phyloP scores from a whole-genome alignment of 2,329 filamentous ascomycete species.

The Phyllosticta paracitricarpa region DNA sequence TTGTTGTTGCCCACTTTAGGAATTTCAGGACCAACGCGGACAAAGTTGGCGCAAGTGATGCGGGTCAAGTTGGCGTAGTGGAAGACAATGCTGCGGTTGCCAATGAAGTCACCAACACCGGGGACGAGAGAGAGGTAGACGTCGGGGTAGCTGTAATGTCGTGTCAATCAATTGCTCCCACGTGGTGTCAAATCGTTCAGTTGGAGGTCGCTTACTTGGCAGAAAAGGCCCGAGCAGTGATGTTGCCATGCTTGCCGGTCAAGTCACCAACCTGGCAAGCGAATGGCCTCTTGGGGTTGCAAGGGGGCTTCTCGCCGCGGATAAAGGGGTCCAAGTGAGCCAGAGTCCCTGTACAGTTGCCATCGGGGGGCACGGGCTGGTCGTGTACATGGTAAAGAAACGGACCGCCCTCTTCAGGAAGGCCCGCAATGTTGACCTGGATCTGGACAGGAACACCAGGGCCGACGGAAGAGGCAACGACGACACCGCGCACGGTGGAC shows the following conservation, averaged over 20 bases:
- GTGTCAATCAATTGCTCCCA: not conserved
- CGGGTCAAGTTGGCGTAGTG: conserved; percentile 44
- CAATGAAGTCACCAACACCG: conserved; percentile 38
- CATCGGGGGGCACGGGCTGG: conserved; percentile 29
- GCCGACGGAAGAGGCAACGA: conserved; percentile 22
- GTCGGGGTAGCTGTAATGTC: conserved; percentile 35
- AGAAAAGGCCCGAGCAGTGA: conserved; percentile 22
- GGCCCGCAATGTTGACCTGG: conserved; percentile 29
- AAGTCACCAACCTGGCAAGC: conserved; percentile 37
- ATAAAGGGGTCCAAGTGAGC: conserved; percentile 35
- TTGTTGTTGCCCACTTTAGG: not conserved
- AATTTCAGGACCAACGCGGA: not conserved
- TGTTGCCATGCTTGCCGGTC: conserved; percentile 35
- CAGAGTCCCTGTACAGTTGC: conserved; percentile 34
- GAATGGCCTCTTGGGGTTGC: conserved; percentile 26
- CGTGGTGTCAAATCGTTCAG: not conserved
- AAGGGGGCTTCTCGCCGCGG: conserved; percentile 28
- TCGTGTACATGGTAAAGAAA: conserved; percentile 40
- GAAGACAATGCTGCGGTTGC: conserved; percentile 45
- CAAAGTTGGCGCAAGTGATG: conserved; percentile 49
- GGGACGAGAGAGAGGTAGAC: conserved; percentile 38
- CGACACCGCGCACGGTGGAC: conserved; percentile 25
- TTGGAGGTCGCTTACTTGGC: conserved; percentile 16
- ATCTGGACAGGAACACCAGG: conserved; percentile 33
- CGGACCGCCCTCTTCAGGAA: conserved; percentile 33